phyloP scores from a whole-genome alignment of 2,329 filamentous ascomycete genomes.

The Sporothrix pseudoabietina region DNA sequence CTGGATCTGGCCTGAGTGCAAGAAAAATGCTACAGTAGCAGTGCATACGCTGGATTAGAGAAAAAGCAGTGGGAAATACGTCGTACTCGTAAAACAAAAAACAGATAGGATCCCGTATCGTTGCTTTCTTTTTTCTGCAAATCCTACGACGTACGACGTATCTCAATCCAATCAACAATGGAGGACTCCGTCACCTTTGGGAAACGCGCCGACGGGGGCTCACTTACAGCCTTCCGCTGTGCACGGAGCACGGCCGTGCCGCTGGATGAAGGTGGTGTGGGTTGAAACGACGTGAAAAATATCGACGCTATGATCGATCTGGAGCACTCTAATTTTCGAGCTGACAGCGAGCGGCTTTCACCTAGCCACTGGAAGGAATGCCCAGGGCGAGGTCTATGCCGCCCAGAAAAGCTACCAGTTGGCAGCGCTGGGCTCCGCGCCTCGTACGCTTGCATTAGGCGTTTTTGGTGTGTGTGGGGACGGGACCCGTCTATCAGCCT shows the following conservation, averaged over 20 bases:
- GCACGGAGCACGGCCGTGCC: conserved; percentile 14
- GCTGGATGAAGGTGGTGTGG: conserved; percentile 6
- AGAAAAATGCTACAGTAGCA: conserved; percentile 4
- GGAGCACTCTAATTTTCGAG: background rate
- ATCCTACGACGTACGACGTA: background rate
- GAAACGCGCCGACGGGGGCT: background rate
- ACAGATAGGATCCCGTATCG: background rate
- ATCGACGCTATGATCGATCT: background rate
- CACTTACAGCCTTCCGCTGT: background rate
- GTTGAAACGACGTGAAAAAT: background rate
- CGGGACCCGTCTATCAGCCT: background rate
- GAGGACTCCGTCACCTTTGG: background rate
- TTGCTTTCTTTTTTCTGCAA: background rate
- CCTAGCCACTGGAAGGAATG: background rate
- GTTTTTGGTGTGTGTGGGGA: conserved; percentile 21
- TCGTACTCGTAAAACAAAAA: background rate
- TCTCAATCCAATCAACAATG: background rate
- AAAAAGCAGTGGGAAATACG: background rate
- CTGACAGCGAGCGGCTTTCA: background rate
- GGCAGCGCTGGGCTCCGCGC: conserved; percentile 5
- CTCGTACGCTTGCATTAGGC: background rate
- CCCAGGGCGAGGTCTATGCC: background rate
- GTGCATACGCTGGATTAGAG: background rate
- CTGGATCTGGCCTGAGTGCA: background rate
- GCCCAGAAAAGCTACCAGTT: background rate